A percentile compares a stretch with the other conserved stretches of the same genome.
Conservation (phyloP, 352 stramenopile species). For the Phytophthora lateralis region DNA sequence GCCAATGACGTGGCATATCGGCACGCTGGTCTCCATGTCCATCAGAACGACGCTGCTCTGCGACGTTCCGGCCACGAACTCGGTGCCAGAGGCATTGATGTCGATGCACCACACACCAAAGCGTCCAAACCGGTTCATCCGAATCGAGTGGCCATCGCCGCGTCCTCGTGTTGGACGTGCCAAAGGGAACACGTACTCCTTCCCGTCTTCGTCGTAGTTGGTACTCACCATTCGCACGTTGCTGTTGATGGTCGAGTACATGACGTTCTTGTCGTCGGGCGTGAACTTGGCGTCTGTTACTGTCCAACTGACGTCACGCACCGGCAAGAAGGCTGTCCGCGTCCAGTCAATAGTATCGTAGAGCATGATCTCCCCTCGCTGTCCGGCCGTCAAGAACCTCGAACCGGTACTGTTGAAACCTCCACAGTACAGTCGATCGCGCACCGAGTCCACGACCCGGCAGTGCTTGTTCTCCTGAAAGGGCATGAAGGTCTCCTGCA, state of each 20-base stretch:
- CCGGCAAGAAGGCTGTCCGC: slow-evolving; percentile 49
- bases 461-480: slow-evolving; percentile 84
- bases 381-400: slow-evolving; percentile 72
- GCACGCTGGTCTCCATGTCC: slow-evolving; percentile 76
- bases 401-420: slow-evolving; percentile 76
- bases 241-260: slow-evolving; percentile 86
- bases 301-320: slow-evolving; percentile 81
- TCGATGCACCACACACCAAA: slow-evolving; percentile 85
- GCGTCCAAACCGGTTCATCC: slow-evolving; percentile 44
- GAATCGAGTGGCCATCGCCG: slow-evolving; percentile 11
- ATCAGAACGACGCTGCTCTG: slow-evolving; percentile 79
- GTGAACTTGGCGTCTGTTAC: slow-evolving; percentile 88
- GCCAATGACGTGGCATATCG: slow-evolving; percentile 70
- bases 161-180: slow-evolving; percentile 29
- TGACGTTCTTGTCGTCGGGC: slow-evolving; percentile 63
- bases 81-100: slow-evolving; percentile 73
- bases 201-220: slow-evolving; percentile 56
- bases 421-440: slow-evolving; percentile 80
- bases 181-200: slow-evolving; percentile 57
- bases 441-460: slow-evolving; percentile 68
- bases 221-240: slow-evolving; percentile 83
- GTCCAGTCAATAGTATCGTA: slow-evolving; percentile 82
- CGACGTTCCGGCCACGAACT: slow-evolving; percentile 84
- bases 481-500: slow-evolving; percentile 84
- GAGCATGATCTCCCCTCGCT: slow-evolving; percentile 68